Base-by-base conservation (phyloP, 116 monocot genomes). In the Iris pallida region DNA sequence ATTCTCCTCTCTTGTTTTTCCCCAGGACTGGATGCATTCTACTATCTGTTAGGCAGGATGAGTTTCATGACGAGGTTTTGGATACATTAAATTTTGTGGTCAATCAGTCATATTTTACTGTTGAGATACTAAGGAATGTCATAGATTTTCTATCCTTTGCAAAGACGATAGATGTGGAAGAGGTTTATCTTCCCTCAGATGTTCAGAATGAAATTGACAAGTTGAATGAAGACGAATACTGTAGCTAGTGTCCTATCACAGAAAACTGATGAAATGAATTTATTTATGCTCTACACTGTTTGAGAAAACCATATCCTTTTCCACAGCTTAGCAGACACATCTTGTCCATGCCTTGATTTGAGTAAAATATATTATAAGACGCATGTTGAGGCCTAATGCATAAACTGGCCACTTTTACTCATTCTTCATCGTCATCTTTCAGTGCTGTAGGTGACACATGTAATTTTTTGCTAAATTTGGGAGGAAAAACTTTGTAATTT, bases 21-120 rank as follows among this genome's bases (percentile, higher is more conserved):
- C 46, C 13, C 85, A 94, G 94, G 68, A 81, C 72, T 68, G 94
- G 94, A 20, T 90, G 88, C 69, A 81, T 88, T 74, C 81, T 94
- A 71, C 79, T 94, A 52, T 83, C 83, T n/a, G 66, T 81, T 59
- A 88, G 85, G 20, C 94, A 94, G 75, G 78, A 73, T 76, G 73
- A 90, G 78, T 90, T 94, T 69, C 85, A 83, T 66, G 52, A 72
- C 0, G 85, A 94, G 78, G 88, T 81, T 16, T 52, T 85, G 42
- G 55, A 73, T 68, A 94, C 94, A 7, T 70, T 94, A 60, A 74
- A 57, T 72, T 94, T 78, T 83, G 90, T 94, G 4, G 79, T 90
- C 9, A 90, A 85, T 62, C 94, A 90, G 65, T 90, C 94, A 68
- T 90, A 90, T 77, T 90, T 85, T 61, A 88, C 87, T 1, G 81